phyloP scores from a whole-genome alignment of 139 green algal genomes.

The Eudorina sp. region DNA sequence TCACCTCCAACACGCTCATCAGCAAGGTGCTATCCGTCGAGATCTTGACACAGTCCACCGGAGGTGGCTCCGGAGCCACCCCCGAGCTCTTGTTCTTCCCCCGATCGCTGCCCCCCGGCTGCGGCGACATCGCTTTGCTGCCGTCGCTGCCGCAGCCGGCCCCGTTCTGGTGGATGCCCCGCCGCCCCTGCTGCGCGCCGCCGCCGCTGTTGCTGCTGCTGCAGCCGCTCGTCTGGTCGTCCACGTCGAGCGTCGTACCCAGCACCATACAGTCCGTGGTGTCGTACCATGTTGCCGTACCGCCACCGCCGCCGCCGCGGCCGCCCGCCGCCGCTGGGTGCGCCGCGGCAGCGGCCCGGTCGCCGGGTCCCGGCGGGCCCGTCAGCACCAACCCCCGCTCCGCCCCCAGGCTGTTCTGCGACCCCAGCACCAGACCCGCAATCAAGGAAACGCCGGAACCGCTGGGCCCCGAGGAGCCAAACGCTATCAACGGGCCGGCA shows the following conservation, averaged over 20 bases:
- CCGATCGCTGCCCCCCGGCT: not conserved
- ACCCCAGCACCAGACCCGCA: conserved; percentile 1
- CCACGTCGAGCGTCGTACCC: not conserved
- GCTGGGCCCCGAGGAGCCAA: not conserved
- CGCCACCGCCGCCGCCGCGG: not conserved
- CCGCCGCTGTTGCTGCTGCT: not conserved
- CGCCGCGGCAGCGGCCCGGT: not conserved
- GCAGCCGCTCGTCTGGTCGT: conserved; percentile 3
- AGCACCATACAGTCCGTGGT: conserved; percentile 35
- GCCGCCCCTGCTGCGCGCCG: not conserved
- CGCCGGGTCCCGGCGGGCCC: not conserved
- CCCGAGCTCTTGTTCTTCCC: too few species aligned
- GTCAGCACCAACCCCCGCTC: not conserved
- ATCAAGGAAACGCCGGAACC: conserved; percentile 9
- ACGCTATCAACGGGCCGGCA: not conserved
- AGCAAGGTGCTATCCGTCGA: conserved; percentile 56
- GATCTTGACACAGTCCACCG: conserved; percentile 38
- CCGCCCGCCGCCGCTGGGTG: conserved; percentile 9
- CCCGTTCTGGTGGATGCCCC: not conserved
- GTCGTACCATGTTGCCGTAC: not conserved
- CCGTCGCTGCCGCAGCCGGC: not conserved
- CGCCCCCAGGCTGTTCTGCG: not conserved
- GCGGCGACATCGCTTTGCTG: not conserved
- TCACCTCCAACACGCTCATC: conserved; percentile 58
- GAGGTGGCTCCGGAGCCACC: not conserved